Evolutionary conservation across 306 rosid genomes (phyloP).

Genomic region (Quillaja saponaria): DNA sequence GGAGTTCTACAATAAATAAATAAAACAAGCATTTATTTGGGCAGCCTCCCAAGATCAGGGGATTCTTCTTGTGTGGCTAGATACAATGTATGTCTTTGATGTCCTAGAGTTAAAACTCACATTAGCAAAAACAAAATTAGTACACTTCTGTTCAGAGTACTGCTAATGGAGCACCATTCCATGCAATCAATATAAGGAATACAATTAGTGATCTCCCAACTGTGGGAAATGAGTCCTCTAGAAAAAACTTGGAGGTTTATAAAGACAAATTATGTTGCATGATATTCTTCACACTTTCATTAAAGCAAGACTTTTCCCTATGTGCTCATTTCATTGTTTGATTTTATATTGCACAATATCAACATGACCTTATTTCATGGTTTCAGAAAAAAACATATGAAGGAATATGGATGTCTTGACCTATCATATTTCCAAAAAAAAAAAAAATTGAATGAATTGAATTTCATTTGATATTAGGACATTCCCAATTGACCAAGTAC

Average conservation of each 20-base stretch:
- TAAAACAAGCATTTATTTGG: constrained; percentile 97
- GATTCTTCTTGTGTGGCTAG: constrained; percentile 95
- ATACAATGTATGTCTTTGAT: constrained; percentile 90
- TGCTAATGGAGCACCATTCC: constrained; percentile 87
- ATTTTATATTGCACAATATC: constrained; percentile 51
- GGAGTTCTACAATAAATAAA: constrained; percentile 94
- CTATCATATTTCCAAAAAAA: constrained; percentile 90
- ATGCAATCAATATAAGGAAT: constrained; percentile 86
- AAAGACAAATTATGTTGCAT: constrained; percentile 1
- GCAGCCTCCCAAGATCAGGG: constrained; percentile 95
- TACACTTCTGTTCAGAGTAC: constrained; percentile 92
- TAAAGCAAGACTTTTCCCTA: not conserved
- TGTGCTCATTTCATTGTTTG: not conserved
- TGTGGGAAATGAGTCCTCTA: constrained; percentile 87
- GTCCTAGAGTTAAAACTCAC: constrained; percentile 76
- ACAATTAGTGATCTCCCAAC: constrained; percentile 96
- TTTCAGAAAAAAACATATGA: constrained; percentile 84
- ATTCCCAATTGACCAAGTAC: constrained; percentile 91
- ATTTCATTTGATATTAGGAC: constrained; percentile 76
- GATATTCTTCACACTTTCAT: not conserved
- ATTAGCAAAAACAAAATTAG: constrained; percentile 46
- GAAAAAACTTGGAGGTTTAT: constrained; percentile 64
- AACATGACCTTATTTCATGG: constrained; percentile 77
- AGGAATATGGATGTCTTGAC: constrained; percentile 67
- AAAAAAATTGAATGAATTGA: constrained; percentile 95